Evolutionary conservation across 305 asterid genomes (phyloP).

Genomic region (Fraxinus dipetala): DNA sequence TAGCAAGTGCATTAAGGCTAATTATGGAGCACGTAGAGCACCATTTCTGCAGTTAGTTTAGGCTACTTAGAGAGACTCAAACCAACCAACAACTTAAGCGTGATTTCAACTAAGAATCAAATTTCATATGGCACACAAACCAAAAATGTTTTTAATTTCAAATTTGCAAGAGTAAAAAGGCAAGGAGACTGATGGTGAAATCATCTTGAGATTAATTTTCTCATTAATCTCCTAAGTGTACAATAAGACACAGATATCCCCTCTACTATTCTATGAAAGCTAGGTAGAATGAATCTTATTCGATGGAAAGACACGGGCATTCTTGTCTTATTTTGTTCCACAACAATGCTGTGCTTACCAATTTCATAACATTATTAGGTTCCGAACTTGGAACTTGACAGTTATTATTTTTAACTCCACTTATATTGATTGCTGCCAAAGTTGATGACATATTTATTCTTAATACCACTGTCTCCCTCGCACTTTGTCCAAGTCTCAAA

Average conservation of each 20-base stretch:
- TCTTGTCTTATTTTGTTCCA: background rate
- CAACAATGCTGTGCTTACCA: background rate
- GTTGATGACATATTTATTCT: background rate
- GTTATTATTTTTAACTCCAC: background rate
- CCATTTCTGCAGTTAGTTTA: background rate
- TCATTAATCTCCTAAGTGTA: background rate
- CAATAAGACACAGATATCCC: background rate
- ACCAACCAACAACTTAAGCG: background rate
- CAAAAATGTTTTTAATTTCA: background rate
- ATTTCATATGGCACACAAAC: background rate
- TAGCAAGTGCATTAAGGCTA: background rate
- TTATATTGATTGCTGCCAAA: background rate
- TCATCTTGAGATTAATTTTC: background rate
- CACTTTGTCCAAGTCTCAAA: background rate
- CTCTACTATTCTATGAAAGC: background rate
- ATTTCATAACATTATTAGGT: background rate
- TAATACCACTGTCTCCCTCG: background rate
- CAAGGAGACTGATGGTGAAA: background rate
- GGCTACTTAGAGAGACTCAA: background rate
- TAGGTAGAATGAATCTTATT: background rate
- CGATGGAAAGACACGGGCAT: background rate
- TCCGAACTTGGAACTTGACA: background rate
- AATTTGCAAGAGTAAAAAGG: background rate
- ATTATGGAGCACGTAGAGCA: background rate
- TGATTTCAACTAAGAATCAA: background rate